phyloP scores from a whole-genome alignment of 768 basidiomycete genomes.

The Leccinum uliginosum region DNA sequence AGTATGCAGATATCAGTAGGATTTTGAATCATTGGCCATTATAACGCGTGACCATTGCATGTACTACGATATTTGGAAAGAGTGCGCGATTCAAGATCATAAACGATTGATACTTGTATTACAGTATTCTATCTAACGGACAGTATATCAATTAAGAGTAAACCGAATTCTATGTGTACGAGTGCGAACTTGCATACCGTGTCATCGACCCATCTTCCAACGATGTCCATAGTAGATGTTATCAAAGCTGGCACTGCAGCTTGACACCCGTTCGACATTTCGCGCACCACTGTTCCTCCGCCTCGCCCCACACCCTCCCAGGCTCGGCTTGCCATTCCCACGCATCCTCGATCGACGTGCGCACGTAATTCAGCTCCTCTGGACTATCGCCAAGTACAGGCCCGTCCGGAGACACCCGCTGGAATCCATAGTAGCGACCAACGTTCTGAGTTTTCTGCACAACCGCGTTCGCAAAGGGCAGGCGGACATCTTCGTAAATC shows the following conservation, averaged over 20 bases:
- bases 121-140: background rate
- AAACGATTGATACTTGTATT: background rate
- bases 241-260: background rate
- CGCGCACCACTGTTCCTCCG: constrained; percentile 10
- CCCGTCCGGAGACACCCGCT: background rate
- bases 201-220: background rate
- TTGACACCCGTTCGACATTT: background rate
- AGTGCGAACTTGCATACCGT: background rate
- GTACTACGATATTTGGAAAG: background rate
- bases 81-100: background rate
- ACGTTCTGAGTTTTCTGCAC: constrained; percentile 13
- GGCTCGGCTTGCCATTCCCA: constrained; percentile 18
- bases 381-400: constrained; percentile 1
- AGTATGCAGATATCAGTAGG: background rate
- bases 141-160: background rate
- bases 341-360: constrained; percentile 13
- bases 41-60: too few relatives aligned
- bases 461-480: constrained; percentile 27
- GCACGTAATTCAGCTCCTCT: constrained; percentile 10
- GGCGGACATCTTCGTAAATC: constrained; percentile 30
- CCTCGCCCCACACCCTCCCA: constrained; percentile 6
- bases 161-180: background rate
- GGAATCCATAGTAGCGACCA: constrained; percentile 24
- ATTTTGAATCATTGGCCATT: background rate
- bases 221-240: background rate